Conservation (phyloP, 441 rosid species). For the Biscutella auriculata region DNA sequence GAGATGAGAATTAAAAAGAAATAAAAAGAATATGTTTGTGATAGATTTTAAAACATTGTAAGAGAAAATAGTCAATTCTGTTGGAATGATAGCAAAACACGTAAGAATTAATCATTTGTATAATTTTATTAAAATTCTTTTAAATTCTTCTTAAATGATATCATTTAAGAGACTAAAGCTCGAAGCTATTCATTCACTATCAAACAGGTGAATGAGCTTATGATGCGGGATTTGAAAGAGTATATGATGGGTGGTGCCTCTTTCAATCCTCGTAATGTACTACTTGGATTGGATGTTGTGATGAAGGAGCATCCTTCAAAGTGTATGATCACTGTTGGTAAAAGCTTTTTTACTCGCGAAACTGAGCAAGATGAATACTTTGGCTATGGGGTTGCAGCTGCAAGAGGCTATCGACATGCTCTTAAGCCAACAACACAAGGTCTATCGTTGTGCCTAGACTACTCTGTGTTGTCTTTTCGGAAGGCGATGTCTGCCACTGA, state of each 20-base stretch:
- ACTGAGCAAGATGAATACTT: slow-evolving; percentile 28
- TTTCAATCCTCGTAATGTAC: slow-evolving; percentile 50
- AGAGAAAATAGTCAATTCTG: too few species aligned
- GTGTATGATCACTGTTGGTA: slow-evolving; percentile 59
- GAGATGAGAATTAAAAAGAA: too few species aligned
- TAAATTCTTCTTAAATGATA: too few species aligned
- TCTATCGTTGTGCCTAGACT: slow-evolving; percentile 61
- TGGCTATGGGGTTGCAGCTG: slow-evolving; percentile 42
- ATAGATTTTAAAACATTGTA: too few species aligned
- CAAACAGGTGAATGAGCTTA: slow-evolving; percentile 53
- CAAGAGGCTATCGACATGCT: slow-evolving; percentile 50
- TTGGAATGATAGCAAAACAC: too few species aligned
- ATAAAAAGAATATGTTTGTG: too few species aligned
- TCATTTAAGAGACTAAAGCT: slow-evolving; percentile 32
- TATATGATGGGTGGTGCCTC: slow-evolving; percentile 33
- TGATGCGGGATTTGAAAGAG: slow-evolving; percentile 44
- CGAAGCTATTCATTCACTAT: slow-evolving; percentile 29
- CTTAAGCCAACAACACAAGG: slow-evolving; percentile 68
- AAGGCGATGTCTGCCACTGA: slow-evolving; percentile 44
- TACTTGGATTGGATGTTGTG: slow-evolving; percentile 83
- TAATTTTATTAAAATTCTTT: too few species aligned
- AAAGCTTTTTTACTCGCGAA: slow-evolving; percentile 34
- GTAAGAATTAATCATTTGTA: too few species aligned
- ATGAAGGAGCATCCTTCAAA: slow-evolving; percentile 79
- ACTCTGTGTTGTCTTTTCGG: slow-evolving; percentile 63